phyloP scores from a whole-genome alignment of 2,329 filamentous ascomycete genomes.

The Paecilomyces dactylethromorphus region DNA sequence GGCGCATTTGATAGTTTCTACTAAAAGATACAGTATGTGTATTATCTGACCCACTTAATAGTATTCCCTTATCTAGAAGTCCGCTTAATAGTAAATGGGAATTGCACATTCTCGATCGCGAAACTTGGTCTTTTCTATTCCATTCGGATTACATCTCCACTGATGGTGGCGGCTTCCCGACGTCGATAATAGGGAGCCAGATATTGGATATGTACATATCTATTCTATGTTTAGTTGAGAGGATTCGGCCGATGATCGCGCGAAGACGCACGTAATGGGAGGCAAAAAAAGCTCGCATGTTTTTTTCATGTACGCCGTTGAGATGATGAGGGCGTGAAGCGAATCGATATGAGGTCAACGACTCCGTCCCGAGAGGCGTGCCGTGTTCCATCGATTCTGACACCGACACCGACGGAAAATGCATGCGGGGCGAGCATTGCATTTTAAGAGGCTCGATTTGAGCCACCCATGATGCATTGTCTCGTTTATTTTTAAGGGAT shows the following conservation, averaged over 20 bases:
- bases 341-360: too few relatives aligned
- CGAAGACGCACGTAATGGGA: background rate
- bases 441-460: too few relatives aligned
- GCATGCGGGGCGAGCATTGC: too few relatives aligned
- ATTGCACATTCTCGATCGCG: background rate
- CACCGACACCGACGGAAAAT: too few relatives aligned
- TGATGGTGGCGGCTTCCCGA: background rate
- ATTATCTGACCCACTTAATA: background rate
- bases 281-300: too few relatives aligned
- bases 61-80: too few relatives aligned
- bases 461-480: background rate
- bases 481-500: background rate
- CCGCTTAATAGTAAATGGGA: too few relatives aligned
- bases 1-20: too few relatives aligned
- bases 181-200: background rate
- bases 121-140: background rate
- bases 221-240: background rate
- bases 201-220: background rate
- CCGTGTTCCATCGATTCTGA: too few relatives aligned
- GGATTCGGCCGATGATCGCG: background rate
- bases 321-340: too few relatives aligned
- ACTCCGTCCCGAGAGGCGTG: too few relatives aligned
- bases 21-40: background rate
- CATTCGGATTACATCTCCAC: background rate
- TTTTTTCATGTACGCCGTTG: too few relatives aligned